phyloP scores from a whole-genome alignment of 2,329 filamentous ascomycete species.

The Helotiales sp. region DNA sequence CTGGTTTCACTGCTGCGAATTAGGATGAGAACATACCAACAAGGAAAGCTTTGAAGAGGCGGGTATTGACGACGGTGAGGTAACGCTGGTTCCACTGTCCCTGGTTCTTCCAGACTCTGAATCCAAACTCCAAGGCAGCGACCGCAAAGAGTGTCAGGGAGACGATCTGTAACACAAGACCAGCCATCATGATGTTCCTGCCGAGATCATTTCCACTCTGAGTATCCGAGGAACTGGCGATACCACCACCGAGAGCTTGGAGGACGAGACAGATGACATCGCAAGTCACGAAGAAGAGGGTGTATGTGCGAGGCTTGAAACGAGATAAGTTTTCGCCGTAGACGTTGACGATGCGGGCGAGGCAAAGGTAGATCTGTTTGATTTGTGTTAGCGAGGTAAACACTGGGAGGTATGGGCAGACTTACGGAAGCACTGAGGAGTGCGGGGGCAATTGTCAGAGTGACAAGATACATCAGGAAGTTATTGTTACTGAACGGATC shows the following conservation, averaged over 20 bases:
- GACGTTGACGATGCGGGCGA: constrained; percentile 59
- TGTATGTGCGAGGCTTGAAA: constrained; percentile 56
- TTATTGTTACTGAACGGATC: constrained; percentile 60
- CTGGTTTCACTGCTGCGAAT: background rate
- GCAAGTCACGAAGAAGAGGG: constrained; percentile 52
- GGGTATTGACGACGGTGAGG: constrained; percentile 25
- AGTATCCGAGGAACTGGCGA: constrained; percentile 54
- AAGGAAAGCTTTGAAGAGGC: constrained; percentile 52
- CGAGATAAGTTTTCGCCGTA: constrained; percentile 56
- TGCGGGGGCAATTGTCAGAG: constrained; percentile 49
- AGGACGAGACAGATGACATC: constrained; percentile 63
- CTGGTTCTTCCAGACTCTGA: constrained; percentile 25
- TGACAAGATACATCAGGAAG: constrained; percentile 65
- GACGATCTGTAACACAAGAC: constrained; percentile 47
- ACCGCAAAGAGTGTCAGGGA: constrained; percentile 42
- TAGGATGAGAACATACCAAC: constrained; percentile 44
- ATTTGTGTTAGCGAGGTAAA: background rate
- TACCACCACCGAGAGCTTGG: constrained; percentile 61
- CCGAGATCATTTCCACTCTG: constrained; percentile 33
- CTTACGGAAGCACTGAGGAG: constrained; percentile 59
- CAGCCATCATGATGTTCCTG: constrained; percentile 48
- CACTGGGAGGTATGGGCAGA: background rate
- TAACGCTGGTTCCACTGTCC: constrained; percentile 31
- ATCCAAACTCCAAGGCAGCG: constrained; percentile 29
- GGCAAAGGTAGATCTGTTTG: constrained; percentile 59